Percentiles rank a stretch among this genome's conserved stretches.
Conservation (phyloP, 2,329 filamentous ascomycete genomes). For the Fusarium oligoseptatum region DNA sequence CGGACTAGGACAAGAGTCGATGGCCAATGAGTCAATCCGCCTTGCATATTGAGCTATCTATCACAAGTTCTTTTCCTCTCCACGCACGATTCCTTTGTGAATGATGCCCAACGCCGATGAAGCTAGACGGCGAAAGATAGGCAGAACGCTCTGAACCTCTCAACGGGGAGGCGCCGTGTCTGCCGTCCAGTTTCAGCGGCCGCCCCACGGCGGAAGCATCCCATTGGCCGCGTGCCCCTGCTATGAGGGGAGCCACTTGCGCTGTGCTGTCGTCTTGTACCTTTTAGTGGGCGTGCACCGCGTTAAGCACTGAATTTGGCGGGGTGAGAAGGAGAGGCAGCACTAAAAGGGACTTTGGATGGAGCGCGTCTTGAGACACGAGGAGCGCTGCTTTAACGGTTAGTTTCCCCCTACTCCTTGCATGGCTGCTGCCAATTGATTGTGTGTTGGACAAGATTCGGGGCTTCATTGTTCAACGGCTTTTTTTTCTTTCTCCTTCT, state of each 20-base stretch:
- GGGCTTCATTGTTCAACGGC: constrained; percentile 2
- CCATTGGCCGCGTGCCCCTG: constrained; percentile 34
- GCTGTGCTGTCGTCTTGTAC: constrained; percentile 31
- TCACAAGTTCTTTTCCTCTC: not conserved
- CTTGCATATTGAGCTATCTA: not conserved
- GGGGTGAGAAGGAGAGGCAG: constrained; percentile 39
- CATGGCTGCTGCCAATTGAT: constrained; percentile 3
- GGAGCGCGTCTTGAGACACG: constrained; percentile 37
- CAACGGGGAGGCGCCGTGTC: constrained; percentile 32
- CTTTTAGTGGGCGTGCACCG: constrained; percentile 45
- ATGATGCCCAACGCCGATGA: not conserved
- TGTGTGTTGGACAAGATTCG: not conserved
- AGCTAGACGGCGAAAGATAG: not conserved
- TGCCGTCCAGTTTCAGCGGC: constrained; percentile 19
- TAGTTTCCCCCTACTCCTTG: constrained; percentile 10
- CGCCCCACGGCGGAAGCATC: constrained; percentile 25
- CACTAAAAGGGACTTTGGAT: constrained; percentile 41
- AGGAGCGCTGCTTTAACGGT: constrained; percentile 41
- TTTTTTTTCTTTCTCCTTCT: not conserved
- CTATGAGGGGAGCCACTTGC: constrained; percentile 23
- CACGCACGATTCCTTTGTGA: constrained; percentile 12
- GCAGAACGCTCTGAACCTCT: not conserved
- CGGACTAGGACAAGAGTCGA: not conserved
- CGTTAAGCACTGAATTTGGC: constrained; percentile 38
- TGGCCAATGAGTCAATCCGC: constrained; percentile 24